phyloP scores from a whole-genome alignment of 371 early-diverging fungal genomes.

The Lichtheimia ornata region DNA sequence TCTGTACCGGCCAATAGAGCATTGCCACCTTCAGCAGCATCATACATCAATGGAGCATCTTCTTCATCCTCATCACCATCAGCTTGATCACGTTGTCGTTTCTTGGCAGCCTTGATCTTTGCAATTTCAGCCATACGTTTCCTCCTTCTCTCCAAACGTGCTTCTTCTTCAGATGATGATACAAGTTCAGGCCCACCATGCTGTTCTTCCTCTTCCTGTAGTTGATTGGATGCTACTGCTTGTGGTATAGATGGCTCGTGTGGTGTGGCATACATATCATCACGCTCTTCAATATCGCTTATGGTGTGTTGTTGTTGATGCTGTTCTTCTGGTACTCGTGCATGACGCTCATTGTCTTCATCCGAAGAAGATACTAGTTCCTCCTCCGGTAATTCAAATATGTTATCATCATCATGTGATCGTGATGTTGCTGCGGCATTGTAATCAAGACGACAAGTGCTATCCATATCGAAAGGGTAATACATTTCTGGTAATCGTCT shows the following conservation, averaged over 20 bases:
- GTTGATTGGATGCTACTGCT: not conserved
- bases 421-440: not conserved
- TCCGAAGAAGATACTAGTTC: conserved; percentile 8
- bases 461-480: conserved; percentile 19
- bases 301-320: not conserved
- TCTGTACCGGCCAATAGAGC: conserved; percentile 2
- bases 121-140: not conserved
- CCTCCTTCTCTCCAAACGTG: not conserved
- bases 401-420: not conserved
- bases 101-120: not conserved
- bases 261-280: not conserved
- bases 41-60: not conserved
- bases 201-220: not conserved
- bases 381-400: not conserved
- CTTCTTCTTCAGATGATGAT: not conserved
- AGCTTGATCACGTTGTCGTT: not conserved
- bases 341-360: not conserved
- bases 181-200: too few species aligned
- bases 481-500: conserved; percentile 10
- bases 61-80: not conserved
- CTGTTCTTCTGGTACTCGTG: not conserved
- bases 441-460: not conserved
- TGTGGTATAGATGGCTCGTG: not conserved
- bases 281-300: not conserved
- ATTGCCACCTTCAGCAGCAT: not conserved